Conservation (phyloP, 768 basidiomycete genomes). For the Candolleomyces aberdarensis region DNA sequence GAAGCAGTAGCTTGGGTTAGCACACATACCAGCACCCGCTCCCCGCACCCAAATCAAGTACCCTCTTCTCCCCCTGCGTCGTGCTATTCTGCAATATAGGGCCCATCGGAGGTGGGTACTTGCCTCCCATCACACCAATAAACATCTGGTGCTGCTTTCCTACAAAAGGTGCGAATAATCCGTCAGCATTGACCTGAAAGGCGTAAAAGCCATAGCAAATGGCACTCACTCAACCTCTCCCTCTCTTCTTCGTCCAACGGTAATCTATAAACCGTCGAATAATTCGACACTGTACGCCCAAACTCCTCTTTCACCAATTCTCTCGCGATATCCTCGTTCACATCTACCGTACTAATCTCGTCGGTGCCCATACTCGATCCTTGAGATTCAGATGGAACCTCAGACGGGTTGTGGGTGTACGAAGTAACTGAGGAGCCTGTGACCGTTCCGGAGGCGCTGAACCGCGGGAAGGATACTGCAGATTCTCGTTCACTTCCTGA, state of each 20-base stretch:
- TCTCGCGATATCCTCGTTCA: conserved; percentile 55
- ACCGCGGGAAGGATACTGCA: no score
- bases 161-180: conserved; percentile 23
- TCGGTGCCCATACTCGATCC: conserved; percentile 35
- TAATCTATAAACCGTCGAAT: conserved; percentile 74
- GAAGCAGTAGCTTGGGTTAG: neutral
- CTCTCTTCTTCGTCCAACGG: conserved; percentile 80
- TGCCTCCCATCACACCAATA: conserved; percentile 54
- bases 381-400: neutral
- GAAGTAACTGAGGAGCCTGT: no score
- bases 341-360: conserved; percentile 66
- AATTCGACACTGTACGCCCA: conserved; percentile 70
- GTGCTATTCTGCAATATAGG: conserved; percentile 54
- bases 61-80: conserved; percentile 47
- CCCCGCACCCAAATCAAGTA: conserved; percentile 76
- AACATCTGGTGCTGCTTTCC: conserved; percentile 70
- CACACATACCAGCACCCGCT: conserved; percentile 66
- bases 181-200: conserved; percentile 5
- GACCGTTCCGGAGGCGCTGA: no score
- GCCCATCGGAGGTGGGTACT: conserved; percentile 57
- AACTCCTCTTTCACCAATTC: conserved; percentile 61
- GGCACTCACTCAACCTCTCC: conserved; percentile 58
- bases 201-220: neutral
- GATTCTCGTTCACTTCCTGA: no score
- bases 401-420: no score